Percentiles rank a stretch among this genome's conserved stretches.
phyloP scores from a whole-genome alignment of 2,329 filamentous ascomycete species.

The Neoscytalidium dimidiatum region DNA sequence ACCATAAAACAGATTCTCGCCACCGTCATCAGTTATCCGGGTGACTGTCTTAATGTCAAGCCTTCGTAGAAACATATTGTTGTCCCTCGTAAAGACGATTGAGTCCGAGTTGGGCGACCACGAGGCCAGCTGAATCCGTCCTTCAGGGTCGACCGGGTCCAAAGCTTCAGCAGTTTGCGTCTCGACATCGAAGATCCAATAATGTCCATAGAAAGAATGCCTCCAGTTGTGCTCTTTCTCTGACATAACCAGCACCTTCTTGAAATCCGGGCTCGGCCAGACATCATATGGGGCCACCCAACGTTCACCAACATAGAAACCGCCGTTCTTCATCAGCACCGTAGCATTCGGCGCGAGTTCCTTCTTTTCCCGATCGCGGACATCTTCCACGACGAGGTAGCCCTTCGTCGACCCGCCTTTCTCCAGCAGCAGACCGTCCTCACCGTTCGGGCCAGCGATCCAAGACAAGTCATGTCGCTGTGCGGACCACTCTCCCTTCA shows the following conservation, averaged over 20 bases:
- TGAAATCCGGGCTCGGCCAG: conserved; percentile 80
- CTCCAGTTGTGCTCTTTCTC: conserved; percentile 77
- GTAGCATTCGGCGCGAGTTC: conserved; percentile 54
- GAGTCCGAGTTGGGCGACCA: conserved; percentile 90
- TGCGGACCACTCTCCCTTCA: conserved; percentile 66
- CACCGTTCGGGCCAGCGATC: conserved; percentile 72
- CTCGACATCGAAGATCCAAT: conserved; percentile 90
- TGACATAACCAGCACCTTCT: conserved; percentile 81
- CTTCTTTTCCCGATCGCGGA: conserved; percentile 57
- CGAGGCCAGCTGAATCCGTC: conserved; percentile 76
- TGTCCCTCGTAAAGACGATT: conserved; percentile 84
- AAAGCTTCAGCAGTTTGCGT: conserved; percentile 77
- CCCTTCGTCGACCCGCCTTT: conserved; percentile 56
- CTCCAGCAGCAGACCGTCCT: conserved; percentile 85
- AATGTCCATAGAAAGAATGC: conserved; percentile 81
- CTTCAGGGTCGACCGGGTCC: conserved; percentile 66
- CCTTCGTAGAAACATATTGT: conserved; percentile 84
- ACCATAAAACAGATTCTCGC: conserved; percentile 88
- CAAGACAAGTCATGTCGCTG: conserved; percentile 69
- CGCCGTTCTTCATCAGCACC: conserved; percentile 71
- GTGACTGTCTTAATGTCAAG: conserved; percentile 61
- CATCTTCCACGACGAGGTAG: conserved; percentile 84
- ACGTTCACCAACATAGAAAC: conserved; percentile 62
- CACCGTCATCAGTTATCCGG: conserved; percentile 84
- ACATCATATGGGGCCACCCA: conserved; percentile 61